Base-by-base conservation (phyloP, 139 green algal species). In the Coelastrella sp. region DNA sequence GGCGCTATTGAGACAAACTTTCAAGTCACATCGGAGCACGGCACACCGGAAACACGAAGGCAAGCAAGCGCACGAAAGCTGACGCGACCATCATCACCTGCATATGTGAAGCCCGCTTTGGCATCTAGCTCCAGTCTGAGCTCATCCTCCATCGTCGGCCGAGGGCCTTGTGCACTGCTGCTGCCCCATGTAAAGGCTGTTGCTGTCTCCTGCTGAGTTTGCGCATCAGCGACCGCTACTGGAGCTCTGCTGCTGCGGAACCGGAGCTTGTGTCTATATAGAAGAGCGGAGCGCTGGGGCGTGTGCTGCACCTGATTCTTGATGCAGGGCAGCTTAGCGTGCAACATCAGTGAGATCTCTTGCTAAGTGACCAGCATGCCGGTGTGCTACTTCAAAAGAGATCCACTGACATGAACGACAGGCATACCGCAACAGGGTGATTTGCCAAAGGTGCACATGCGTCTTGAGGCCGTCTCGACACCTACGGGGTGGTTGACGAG, bases 71-170 rank as follows among this genome's bases (percentile, higher is more conserved):
- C 76, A n/a, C 32, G 16, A 11, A 82, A 60, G 76, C 23, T 76
- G 16, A 76, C 17, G 17, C 17, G 68, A 76, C 68, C 16, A 32
- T 13, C 68, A 76, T 71, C 64, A 93, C 91, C 90, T 74, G 91
- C 91, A 71, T 88, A 92, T 4, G 89, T 91, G 73, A 91, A 93
- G 22, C 91, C 87, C 7, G 73, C 88, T 57, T 90, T 89, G 5
- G 77, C 73, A 16, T 88, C 59, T 22, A 66, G 10, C 80, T 90
- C 85, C 3, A 94, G 74, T 5, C 88, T 80, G 7, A 90, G 47
- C 16, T 88, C 85, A 75, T 94, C 92, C 60, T 94, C 92, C 92
- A 93, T 93, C 16, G 89, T 91, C 6, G 66, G 58, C 8, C 92
- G 87, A 58, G 89, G 89, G 0, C 92, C 92, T 81, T 94, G 92